Evolutionary conservation across 768 basidiomycete genomes (phyloP).

Genomic region (Tricholoma saponaceum): DNA sequence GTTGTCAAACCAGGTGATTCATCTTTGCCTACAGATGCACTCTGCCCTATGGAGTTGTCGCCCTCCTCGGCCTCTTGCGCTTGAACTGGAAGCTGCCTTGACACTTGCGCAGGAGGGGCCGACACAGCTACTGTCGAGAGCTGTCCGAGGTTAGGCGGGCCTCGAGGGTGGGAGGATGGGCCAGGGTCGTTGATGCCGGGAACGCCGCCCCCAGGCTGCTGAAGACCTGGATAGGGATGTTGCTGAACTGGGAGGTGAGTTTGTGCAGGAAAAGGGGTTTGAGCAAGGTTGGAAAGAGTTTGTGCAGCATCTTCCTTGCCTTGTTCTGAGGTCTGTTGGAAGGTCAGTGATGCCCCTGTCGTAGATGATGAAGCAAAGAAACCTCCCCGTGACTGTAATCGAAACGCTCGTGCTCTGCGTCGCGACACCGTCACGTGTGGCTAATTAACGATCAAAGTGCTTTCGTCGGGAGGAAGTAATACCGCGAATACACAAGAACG

Average conservation of each 20-base stretch:
- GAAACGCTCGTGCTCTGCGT: constrained; percentile 33
- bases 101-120: constrained; percentile 26
- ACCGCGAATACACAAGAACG: constrained; percentile 14
- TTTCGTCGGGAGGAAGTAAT: constrained; percentile 9
- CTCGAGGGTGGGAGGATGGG: constrained; percentile 68
- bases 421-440: constrained; percentile 36
- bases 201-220: constrained; percentile 32
- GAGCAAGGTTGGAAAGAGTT: constrained; percentile 50
- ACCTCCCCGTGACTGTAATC: constrained; percentile 34
- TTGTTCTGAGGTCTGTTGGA: constrained; percentile 36
- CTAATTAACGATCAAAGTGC: constrained; percentile 19
- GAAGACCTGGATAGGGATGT: constrained; percentile 33
- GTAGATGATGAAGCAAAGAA: background rate
- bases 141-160: constrained; percentile 61
- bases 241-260: constrained; percentile 27
- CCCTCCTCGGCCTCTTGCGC: constrained; percentile 21
- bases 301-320: constrained; percentile 63
- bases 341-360: constrained; percentile 1
- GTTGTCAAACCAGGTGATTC: constrained; percentile 7
- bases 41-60: constrained; percentile 16
- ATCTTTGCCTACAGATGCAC: constrained; percentile 8
- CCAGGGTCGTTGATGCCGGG: constrained; percentile 63
- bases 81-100: constrained; percentile 14
- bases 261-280: constrained; percentile 29
- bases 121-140: constrained; percentile 52